A percentile compares a stretch with the other conserved stretches of the same genome.
These are phyloP conservation scores for Telopea speciosissima DNA, from an alignment of 177 flowering plant species.

Conservation along the genomic window DNA sequence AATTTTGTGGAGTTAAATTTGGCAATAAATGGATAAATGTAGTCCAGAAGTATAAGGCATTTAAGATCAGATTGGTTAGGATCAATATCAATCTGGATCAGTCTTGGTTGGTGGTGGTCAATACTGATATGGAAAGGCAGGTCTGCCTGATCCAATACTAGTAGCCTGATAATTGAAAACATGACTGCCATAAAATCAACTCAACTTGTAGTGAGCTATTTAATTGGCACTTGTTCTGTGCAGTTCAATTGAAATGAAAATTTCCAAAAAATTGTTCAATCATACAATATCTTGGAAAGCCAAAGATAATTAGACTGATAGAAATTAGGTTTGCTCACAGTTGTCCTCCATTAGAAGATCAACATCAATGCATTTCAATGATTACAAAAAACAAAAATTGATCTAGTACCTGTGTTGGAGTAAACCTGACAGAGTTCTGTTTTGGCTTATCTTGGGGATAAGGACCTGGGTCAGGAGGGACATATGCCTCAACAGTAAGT, in stretches of 20 bases:
- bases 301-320: not conserved
- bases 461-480: slow-evolving; percentile 96
- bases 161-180: too few relatives aligned
- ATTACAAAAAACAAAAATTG: not conserved
- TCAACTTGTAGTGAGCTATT: too few relatives aligned
- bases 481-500: slow-evolving; percentile 81
- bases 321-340: not conserved
- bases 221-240: not conserved
- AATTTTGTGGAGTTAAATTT: too few relatives aligned
- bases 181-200: too few relatives aligned
- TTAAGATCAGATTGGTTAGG: too few relatives aligned
- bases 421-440: slow-evolving; percentile 86
- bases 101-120: too few relatives aligned
- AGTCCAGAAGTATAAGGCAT: not conserved
- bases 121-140: too few relatives aligned
- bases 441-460: slow-evolving; percentile 99
- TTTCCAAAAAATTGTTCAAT: too few relatives aligned
- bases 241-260: not conserved
- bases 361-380: not conserved
- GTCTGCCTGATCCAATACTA: too few relatives aligned
- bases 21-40: not conserved
- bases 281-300: not conserved
- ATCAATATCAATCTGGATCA: too few relatives aligned
- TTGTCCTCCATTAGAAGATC: not conserved
- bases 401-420: slow-evolving; percentile 75